phyloP scores from a whole-genome alignment of 148 eudicot species.

The Chenopodium formosanum region DNA sequence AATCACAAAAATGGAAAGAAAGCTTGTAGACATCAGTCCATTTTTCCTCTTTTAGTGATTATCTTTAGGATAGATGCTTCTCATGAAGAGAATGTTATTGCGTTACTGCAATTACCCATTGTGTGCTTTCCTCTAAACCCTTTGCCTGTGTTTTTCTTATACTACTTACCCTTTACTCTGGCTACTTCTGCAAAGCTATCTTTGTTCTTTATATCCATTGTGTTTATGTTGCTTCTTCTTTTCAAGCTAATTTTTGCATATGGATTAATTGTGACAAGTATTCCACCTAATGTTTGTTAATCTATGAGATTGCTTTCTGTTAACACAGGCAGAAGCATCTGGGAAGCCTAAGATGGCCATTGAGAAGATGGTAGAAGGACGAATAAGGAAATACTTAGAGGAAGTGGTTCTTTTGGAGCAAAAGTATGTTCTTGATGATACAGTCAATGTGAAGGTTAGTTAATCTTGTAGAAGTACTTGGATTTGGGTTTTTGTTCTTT shows the following conservation, averaged over 20 bases:
- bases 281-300: background rate
- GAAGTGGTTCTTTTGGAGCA: conserved; percentile 98
- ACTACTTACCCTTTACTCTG: background rate
- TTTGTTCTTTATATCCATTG: background rate
- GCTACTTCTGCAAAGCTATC: background rate
- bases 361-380: conserved; percentile 98
- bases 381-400: conserved; percentile 81
- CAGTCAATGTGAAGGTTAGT: conserved; percentile 70
- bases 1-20: background rate
- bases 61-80: background rate
- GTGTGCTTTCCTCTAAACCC: background rate
- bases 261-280: background rate
- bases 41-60: background rate
- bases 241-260: background rate
- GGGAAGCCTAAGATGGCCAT: conserved; percentile 92
- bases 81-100: background rate
- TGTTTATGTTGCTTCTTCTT: background rate
- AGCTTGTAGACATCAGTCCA: background rate
- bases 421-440: conserved; percentile 74
- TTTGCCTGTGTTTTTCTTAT: background rate
- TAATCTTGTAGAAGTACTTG: conserved; percentile 11
- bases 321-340: conserved; percentile 71
- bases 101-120: background rate
- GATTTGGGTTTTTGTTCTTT: background rate
- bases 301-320: background rate